phyloP scores from a whole-genome alignment of 495 filamentous ascomycete species.

The Talaromyces borbonicus region DNA sequence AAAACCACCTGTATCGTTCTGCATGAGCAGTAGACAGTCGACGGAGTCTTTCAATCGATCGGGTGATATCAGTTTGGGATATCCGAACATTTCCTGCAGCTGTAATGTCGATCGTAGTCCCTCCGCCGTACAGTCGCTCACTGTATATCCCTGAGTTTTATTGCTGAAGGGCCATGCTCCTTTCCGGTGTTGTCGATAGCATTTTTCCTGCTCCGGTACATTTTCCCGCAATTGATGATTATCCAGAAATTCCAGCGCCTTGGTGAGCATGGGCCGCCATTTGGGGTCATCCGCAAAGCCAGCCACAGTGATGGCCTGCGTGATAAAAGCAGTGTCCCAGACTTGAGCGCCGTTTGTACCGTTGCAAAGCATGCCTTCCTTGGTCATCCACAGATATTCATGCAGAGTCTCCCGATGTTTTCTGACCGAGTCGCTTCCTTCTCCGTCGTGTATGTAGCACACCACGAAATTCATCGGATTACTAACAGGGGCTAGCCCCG shows the following conservation, averaged over 20 bases:
- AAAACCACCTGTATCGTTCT: slow-evolving; percentile 81
- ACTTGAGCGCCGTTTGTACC: slow-evolving; percentile 94
- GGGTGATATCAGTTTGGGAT: slow-evolving; percentile 62
- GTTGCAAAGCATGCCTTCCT: slow-evolving; percentile 88
- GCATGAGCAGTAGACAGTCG: slow-evolving; percentile 85
- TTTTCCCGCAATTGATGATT: slow-evolving; percentile 86
- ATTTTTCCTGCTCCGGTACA: slow-evolving; percentile 62
- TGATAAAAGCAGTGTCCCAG: slow-evolving; percentile 89
- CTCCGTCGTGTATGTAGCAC: slow-evolving; percentile 76
- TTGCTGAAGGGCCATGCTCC: slow-evolving; percentile 95
- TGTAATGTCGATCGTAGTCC: slow-evolving; percentile 78
- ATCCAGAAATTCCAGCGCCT: slow-evolving; percentile 79
- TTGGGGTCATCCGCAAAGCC: slow-evolving; percentile 67
- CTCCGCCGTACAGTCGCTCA: slow-evolving; percentile 89
- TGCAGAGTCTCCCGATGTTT: slow-evolving; percentile 70
- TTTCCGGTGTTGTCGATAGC: slow-evolving; percentile 87
- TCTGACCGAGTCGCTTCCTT: slow-evolving; percentile 62
- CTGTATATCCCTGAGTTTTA: slow-evolving; percentile 84
- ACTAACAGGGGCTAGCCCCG: slow-evolving; percentile 82
- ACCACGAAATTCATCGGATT: slow-evolving; percentile 76
- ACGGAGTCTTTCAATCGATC: slow-evolving; percentile 75
- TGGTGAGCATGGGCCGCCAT: slow-evolving; percentile 75
- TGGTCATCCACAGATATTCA: slow-evolving; percentile 87
- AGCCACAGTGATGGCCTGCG: slow-evolving; percentile 70
- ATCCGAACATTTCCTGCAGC: slow-evolving; percentile 69